phyloP scores from a whole-genome alignment of 139 green algal species.

The Tetradesmus lagerheimii region DNA sequence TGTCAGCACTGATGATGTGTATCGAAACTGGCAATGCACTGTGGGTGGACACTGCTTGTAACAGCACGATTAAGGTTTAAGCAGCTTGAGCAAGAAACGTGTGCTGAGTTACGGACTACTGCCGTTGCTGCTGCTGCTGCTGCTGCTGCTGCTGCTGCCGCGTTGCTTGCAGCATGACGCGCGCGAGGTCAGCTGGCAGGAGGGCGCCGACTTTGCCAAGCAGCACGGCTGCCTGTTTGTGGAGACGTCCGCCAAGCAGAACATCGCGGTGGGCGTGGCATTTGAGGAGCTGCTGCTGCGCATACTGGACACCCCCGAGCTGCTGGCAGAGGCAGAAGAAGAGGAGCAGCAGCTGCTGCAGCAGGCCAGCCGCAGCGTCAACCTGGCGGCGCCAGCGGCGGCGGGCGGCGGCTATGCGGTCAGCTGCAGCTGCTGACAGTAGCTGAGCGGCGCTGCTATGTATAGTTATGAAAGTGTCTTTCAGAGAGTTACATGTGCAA shows the following conservation, averaged over 20 bases:
- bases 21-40: no score
- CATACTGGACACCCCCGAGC: constrained; percentile 69
- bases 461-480: no score
- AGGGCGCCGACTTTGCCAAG: constrained; percentile 85
- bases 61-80: no score
- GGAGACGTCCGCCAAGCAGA: constrained; percentile 92
- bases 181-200: constrained; percentile 80
- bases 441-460: neutral
- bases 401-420: neutral
- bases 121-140: constrained; percentile 4
- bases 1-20: no score
- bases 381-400: neutral
- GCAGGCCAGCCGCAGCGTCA: neutral
- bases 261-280: constrained; percentile 80
- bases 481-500: no score
- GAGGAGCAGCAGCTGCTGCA: constrained; percentile 5
- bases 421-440: neutral
- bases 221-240: constrained; percentile 92
- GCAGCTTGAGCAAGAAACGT: no score
- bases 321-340: constrained; percentile 51
- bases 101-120: neutral
- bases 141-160: constrained; percentile 8
- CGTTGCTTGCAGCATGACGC: neutral
- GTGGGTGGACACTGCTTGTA: no score
- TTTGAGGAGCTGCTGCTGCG: constrained; percentile 94